These are phyloP conservation scores for Mangifera indica DNA, from an alignment of 345 rosid species.

Conservation along the genomic window DNA sequence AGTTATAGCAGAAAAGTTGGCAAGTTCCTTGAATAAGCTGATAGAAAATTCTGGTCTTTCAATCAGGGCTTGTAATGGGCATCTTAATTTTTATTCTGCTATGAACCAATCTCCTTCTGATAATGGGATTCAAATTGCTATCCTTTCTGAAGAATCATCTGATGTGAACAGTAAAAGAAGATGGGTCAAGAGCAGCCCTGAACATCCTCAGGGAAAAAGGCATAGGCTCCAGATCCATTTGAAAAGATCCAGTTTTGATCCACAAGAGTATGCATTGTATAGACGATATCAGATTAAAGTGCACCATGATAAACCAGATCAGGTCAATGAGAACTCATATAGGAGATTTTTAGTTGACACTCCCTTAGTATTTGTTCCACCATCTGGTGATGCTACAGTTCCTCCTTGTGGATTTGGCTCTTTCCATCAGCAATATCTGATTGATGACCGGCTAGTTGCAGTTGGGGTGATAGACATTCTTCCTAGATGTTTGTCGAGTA, in stretches of 20 bases:
- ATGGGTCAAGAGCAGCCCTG: constrained; percentile 34
- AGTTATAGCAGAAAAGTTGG: constrained; percentile 62
- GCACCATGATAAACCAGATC: constrained; percentile 65
- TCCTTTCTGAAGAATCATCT: constrained; percentile 41
- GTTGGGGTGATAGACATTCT: constrained; percentile 93
- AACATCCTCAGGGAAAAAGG: constrained; percentile 38
- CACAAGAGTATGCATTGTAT: constrained; percentile 78
- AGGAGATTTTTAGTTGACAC: constrained; percentile 78
- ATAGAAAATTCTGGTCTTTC: constrained; percentile 39
- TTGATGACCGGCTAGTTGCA: constrained; percentile 84
- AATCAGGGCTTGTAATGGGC: constrained; percentile 75
- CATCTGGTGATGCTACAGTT: constrained; percentile 61
- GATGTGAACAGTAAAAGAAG: constrained; percentile 36
- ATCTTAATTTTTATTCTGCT: constrained; percentile 62
- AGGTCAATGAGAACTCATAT: constrained; percentile 59
- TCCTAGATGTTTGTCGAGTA: constrained; percentile 93
- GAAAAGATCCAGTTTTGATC: constrained; percentile 86
- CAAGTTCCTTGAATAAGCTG: constrained; percentile 37
- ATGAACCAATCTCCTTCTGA: constrained; percentile 31
- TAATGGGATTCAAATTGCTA: constrained; percentile 31
- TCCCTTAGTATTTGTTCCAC: constrained; percentile 65
- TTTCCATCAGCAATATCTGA: constrained; percentile 88
- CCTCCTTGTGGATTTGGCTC: constrained; percentile 91
- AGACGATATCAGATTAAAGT: constrained; percentile 80
- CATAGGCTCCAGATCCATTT: constrained; percentile 72